A percentile compares a stretch with the other conserved stretches of the same genome.
phyloP scores from a whole-genome alignment of 2,329 filamentous ascomycete genomes.

The Colletotrichum camelliae region DNA sequence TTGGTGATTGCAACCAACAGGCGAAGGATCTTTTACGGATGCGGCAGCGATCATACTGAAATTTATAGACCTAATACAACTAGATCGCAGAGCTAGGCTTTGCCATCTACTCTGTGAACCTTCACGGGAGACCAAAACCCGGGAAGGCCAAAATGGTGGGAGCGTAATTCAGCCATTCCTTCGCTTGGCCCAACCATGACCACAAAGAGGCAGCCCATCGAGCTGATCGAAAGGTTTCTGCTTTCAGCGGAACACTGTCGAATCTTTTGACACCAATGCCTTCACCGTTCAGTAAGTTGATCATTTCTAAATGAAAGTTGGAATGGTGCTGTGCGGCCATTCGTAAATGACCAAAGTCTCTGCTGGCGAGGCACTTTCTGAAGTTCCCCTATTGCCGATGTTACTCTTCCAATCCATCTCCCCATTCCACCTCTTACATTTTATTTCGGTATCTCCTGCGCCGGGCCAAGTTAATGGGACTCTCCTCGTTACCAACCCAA shows the following conservation, averaged over 20 bases:
- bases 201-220: background rate
- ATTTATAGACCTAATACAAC: accelerated
- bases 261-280: accelerated
- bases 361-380: background rate
- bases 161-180: background rate
- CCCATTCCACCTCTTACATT: background rate
- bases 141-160: background rate
- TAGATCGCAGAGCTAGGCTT: accelerated
- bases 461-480: no score
- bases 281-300: accelerated
- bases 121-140: background rate
- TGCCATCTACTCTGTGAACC: background rate
- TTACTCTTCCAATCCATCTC: background rate
- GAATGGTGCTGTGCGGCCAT: no score
- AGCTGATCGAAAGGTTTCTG: accelerated
- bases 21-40: background rate
- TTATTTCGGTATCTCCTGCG: no score
- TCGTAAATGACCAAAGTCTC: background rate
- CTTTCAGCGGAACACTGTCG: background rate
- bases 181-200: accelerated
- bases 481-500: no score
- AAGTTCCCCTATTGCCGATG: background rate
- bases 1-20: background rate
- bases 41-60: accelerated
- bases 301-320: background rate